phyloP scores from a whole-genome alignment of 768 basidiomycete genomes.

The Clathrus columnatus region DNA sequence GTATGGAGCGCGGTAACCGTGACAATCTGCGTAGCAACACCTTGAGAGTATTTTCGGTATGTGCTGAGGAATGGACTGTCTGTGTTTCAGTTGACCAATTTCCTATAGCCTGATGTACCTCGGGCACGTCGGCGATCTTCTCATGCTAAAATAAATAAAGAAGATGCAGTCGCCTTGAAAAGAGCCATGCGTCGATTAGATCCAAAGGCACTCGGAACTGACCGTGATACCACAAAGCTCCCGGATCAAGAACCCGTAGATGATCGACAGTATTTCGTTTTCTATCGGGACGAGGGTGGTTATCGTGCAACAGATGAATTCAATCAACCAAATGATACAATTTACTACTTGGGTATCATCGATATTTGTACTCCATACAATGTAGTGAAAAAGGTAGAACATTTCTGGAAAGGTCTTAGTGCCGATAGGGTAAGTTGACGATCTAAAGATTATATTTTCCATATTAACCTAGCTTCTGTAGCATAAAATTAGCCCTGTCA shows the following conservation, averaged over 20 bases:
- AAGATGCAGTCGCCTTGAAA: constrained; percentile 77
- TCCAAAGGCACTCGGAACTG: constrained; percentile 54
- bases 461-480: constrained; percentile 23
- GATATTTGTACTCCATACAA: constrained; percentile 93
- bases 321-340: constrained; percentile 63
- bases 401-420: constrained; percentile 84
- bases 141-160: constrained; percentile 46
- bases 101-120: constrained; percentile 58
- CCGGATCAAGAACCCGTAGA: constrained; percentile 61
- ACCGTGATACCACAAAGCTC: constrained; percentile 35
- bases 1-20: constrained; percentile 79
- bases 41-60: constrained; percentile 83
- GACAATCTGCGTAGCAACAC: constrained; percentile 90
- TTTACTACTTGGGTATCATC: constrained; percentile 94
- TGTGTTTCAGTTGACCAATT: not conserved
- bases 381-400: constrained; percentile 68
- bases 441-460: not conserved
- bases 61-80: constrained; percentile 21
- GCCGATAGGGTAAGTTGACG: constrained; percentile 68
- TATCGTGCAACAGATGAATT: constrained; percentile 81
- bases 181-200: constrained; percentile 81
- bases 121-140: constrained; percentile 53
- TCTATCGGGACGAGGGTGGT: constrained; percentile 96
- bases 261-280: constrained; percentile 65
- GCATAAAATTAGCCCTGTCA: constrained; percentile 94